These are phyloP conservation scores for Gymnopus androsaceus DNA, from an alignment of 1,284 basidiomycete genomes.

Conservation along the genomic window DNA sequence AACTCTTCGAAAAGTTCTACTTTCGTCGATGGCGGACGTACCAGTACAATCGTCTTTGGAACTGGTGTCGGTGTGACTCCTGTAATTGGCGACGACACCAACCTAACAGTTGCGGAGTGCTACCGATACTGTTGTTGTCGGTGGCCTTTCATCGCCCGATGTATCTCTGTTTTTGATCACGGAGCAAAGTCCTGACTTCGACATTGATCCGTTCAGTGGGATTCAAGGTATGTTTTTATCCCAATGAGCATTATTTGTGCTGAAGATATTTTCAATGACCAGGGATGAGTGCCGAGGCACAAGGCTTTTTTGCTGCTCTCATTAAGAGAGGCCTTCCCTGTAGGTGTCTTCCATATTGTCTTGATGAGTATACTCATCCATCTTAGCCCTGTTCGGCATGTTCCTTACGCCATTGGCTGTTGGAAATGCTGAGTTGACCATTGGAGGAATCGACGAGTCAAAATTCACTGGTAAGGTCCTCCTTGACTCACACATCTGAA, in stretches of 20 bases:
- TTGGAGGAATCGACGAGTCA: conserved; percentile 53
- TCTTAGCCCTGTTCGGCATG: conserved; percentile 51
- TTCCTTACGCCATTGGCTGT: conserved; percentile 50
- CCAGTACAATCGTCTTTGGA: conserved; percentile 45
- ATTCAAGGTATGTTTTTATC: conserved; percentile 42
- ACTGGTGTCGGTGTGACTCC: conserved; percentile 61
- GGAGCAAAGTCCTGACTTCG: conserved; percentile 20
- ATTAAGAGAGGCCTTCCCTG: conserved; percentile 50
- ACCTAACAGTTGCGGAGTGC: conserved; percentile 13
- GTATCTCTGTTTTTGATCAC: conserved; percentile 21
- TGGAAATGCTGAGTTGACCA: conserved; percentile 53
- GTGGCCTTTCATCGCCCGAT: conserved; percentile 15
- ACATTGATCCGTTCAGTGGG: conserved; percentile 52
- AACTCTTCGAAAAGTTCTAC: conserved; percentile 50
- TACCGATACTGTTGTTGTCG: conserved; percentile 20
- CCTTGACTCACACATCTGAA: conserved; percentile 9
- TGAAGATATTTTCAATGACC: conserved; percentile 5
- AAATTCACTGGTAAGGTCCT: conserved; percentile 47
- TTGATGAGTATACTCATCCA: not conserved
- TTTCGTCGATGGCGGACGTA: conserved; percentile 44
- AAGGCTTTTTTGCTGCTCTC: conserved; percentile 52
- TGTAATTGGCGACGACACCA: conserved; percentile 33
- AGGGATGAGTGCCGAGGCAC: conserved; percentile 49
- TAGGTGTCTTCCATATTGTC: conserved; percentile 25
- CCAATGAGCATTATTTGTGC: not conserved